Evolutionary conservation across 768 basidiomycete genomes (phyloP), one percentile per base, ranked within the genome.

Genomic region (Xerocomus potaroensis): DNA sequence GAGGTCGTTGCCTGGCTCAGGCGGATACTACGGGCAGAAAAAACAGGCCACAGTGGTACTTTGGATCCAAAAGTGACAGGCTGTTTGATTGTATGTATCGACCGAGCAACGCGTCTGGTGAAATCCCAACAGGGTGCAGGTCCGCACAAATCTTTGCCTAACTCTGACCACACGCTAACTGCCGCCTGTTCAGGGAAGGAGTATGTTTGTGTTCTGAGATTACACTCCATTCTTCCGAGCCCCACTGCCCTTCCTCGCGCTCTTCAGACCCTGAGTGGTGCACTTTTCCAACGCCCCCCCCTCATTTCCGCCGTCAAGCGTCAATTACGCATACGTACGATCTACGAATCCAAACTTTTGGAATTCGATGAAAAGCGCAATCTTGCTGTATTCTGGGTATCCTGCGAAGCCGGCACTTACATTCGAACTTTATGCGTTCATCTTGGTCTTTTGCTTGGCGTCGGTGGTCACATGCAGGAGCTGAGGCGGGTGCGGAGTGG

Each of bases 401-500:
- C 89, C 18, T 99, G 96, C 65, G 96, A 99, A 66, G 96, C 96
- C 30, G 96, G 96, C 49, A 91, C 88, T n/a, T 90, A 90, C 55
- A 90, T 90, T 56, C 87, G 96, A 65, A 99, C 96, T 1, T 77
- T 99, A 36, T 99, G 96, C 66, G 96, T 99, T 12, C 96, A 99
- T 69, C 72, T 99, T 44, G 96, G 96, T 48, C 76, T 99, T 42
- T 51, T 99, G 33, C 74, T 97, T 30, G 96, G 96, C 51, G 95
- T 98, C 23, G 96, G 96, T 19, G 96, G 94, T n/a, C 96, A 99
- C 69, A 99, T 99, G 96, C 95, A 99, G 71, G 96, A 99, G 67
- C 77, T 99, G 48, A 78, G 96, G 58, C 75, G 96, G 58, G 95
- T 98, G 12, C 75, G 96, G 54, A 91, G 87, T 63, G 96, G 96